Conservation (phyloP, 176 grass and related monocot genomes). For the Cenchrus fungigraminus region DNA sequence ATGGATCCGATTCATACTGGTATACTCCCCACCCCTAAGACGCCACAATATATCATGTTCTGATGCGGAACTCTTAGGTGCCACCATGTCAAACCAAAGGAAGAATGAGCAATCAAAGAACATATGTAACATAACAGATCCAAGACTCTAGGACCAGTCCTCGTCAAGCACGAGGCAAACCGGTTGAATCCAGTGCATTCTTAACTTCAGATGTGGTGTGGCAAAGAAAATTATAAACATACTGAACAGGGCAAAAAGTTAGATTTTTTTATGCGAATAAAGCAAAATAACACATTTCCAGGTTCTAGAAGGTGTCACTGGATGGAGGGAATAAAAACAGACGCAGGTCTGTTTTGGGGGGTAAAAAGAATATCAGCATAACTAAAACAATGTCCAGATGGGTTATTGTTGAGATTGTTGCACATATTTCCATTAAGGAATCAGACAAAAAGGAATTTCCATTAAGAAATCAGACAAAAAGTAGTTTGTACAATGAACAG, state of each 20-base stretch:
- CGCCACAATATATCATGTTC: not conserved
- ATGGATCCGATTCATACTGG: slow-evolving; percentile 24
- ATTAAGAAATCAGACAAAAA: not conserved
- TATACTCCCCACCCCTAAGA: not conserved
- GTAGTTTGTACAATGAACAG: not conserved
- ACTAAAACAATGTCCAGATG: not conserved
- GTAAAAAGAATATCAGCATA: not conserved
- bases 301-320: not conserved
- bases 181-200: not conserved
- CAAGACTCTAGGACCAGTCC: not conserved
- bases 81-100: not conserved
- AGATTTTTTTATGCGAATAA: not conserved
- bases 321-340: not conserved
- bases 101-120: not conserved
- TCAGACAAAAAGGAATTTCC: not conserved
- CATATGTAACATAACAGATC: not conserved
- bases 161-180: not conserved
- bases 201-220: not conserved
- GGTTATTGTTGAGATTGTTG: not conserved
- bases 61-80: not conserved
- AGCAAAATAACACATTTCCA: not conserved
- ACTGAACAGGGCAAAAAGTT: not conserved
- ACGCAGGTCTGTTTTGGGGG: not conserved
- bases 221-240: not conserved
- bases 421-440: slow-evolving; percentile 5